phyloP scores from a whole-genome alignment of 2,329 filamentous ascomycete genomes.

The Alternaria angustiovoidea region DNA sequence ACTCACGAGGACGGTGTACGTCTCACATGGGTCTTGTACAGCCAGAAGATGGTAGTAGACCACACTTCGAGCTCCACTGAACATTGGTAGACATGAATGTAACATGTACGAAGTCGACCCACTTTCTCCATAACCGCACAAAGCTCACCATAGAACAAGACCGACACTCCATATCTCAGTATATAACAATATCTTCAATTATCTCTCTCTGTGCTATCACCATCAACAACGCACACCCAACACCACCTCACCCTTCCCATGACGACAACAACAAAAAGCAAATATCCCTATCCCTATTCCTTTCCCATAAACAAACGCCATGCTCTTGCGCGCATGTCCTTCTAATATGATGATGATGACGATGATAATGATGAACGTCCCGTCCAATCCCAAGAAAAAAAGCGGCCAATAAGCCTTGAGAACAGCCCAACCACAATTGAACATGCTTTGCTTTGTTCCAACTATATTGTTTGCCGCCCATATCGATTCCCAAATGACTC shows the following conservation, averaged over 20 bases:
- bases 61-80: too few species aligned
- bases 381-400: background rate
- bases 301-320: conserved; percentile 6
- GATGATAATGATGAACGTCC: background rate
- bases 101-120: accelerated
- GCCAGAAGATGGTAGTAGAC: background rate
- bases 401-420: background rate
- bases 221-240: background rate
- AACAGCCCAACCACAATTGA: background rate
- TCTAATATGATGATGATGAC: conserved; percentile 4
- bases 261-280: background rate
- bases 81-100: too few species aligned
- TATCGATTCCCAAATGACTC: conserved; percentile 12
- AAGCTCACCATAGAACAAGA: background rate
- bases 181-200: background rate
- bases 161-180: background rate
- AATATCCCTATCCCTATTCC: background rate
- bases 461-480: conserved; percentile 1
- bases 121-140: too few species aligned
- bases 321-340: conserved; percentile 16
- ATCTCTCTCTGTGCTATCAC: background rate
- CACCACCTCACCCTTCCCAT: background rate
- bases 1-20: too few species aligned
- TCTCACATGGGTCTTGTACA: too few species aligned
- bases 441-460: conserved; percentile 3